Conservation (phyloP, 2,329 filamentous ascomycete genomes). For the Xylaria sp. region DNA sequence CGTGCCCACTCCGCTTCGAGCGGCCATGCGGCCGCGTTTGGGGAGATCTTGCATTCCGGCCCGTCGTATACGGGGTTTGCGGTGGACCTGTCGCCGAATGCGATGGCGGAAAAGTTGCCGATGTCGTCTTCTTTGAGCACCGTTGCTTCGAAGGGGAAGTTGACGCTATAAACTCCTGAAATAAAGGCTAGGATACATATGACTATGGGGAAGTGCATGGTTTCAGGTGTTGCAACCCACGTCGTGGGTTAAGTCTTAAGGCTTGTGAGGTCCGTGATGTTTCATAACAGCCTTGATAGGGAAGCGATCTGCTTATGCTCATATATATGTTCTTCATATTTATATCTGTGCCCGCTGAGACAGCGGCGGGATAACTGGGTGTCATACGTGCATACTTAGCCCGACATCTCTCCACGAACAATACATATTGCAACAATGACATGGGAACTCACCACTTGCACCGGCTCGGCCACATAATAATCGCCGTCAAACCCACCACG, state of each 20-base stretch:
- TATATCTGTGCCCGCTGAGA: neutral
- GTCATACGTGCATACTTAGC: slow-evolving; percentile 5
- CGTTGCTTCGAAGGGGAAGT: slow-evolving; percentile 43
- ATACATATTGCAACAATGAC: slow-evolving; percentile 2
- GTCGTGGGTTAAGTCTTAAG: neutral
- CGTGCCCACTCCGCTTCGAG: slow-evolving; percentile 45
- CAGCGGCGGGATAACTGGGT: neutral
- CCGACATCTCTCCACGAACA: slow-evolving; percentile 15
- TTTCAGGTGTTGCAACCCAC: slow-evolving; percentile 3
- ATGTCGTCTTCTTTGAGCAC: slow-evolving; percentile 48
- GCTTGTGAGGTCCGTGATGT: neutral
- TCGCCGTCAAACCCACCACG: neutral
- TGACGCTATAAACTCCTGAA: slow-evolving; percentile 27
- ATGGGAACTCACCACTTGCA: neutral
- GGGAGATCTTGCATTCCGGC: slow-evolving; percentile 47
- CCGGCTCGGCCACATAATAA: slow-evolving; percentile 6
- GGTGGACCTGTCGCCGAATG: slow-evolving; percentile 44
- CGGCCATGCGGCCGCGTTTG: slow-evolving; percentile 48
- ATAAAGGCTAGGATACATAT: slow-evolving; percentile 24
- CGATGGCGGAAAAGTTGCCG: slow-evolving; percentile 48
- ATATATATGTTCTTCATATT: slow-evolving; percentile 13
- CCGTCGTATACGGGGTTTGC: slow-evolving; percentile 41
- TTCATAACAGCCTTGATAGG: neutral
- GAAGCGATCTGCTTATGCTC: neutral
- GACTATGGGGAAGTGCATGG: slow-evolving; percentile 34